These are phyloP conservation scores for Hydrangea macrophylla DNA, from an alignment of 148 eudicot genomes.

Conservation along the genomic window DNA sequence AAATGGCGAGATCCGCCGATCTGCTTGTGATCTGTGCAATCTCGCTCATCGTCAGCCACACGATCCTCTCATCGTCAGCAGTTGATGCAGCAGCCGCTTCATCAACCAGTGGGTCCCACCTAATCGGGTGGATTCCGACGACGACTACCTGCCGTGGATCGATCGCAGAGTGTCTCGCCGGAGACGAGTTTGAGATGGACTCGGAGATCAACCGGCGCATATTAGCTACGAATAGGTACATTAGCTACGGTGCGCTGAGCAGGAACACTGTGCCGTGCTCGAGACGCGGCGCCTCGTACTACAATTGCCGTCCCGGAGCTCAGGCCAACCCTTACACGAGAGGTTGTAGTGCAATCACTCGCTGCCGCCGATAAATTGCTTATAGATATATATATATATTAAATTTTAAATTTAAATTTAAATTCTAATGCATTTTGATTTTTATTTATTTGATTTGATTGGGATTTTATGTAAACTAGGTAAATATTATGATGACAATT, in stretches of 20 bases:
- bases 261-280: constrained; percentile 43
- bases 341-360: constrained; percentile 43
- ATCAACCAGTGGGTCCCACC: background rate
- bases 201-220: constrained; percentile 37
- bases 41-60: background rate
- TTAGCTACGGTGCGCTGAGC: constrained; percentile 52
- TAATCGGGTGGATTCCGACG: background rate
- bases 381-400: too few relatives aligned
- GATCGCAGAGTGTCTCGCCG: constrained; percentile 19
- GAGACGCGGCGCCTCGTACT: constrained; percentile 45
- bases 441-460: too few relatives aligned
- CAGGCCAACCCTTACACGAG: constrained; percentile 54
- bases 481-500: too few relatives aligned
- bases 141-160: constrained; percentile 15
- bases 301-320: constrained; percentile 40
- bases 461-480: too few relatives aligned
- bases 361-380: constrained; percentile 26
- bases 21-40: background rate
- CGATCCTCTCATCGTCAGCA: background rate
- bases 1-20: background rate
- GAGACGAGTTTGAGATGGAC: constrained; percentile 27
- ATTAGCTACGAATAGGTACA: constrained; percentile 32
- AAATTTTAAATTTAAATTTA: too few relatives aligned
- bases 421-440: too few relatives aligned
- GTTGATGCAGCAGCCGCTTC: background rate